Evolutionary conservation across 306 rosid species (phyloP), one percentile per base, ranked within the genome.

Genomic region (Styphnolobium japonicum): DNA sequence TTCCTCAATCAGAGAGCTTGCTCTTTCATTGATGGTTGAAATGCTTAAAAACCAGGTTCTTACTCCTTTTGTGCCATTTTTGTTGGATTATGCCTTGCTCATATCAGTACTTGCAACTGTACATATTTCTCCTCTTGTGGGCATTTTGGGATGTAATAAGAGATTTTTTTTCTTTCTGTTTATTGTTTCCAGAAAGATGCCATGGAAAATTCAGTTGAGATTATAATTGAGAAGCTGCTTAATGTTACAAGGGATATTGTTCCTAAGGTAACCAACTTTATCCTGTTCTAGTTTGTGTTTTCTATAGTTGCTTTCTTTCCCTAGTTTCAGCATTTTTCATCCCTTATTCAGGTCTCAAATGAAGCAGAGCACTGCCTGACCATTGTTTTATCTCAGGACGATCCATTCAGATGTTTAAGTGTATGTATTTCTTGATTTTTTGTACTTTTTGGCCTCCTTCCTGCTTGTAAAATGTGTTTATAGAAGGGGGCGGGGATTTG

Each of bases 321-420:
- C 53, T 18, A 56, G 23, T 55, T 81, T 65, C 40, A 56, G 62
- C 67, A 55, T 66, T 49, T 80, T 75, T 40, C 15, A 27, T 60
- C 86, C 49, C 21, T 37, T 83, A 67, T 83, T 66, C 88, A 96
- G 99, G 96, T 96, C 71, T 88, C 99, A 80, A 90, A 68, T 79
- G 97, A 93, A 83, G 97, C 98, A 3, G 99, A 93, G 80, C 96
- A 86, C 84, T 93, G 98, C 94, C 87, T 93, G 90, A 93, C 90
- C 42, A 57, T 87, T 72, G 88, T 93, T 42, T 83, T 96, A 72
- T 86, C 88, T 74, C 98, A 90, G 84, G 86, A 92, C 51, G 98
- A 96, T 85, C 96, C 98, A 29, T 96, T 96, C 93, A 87, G 98
- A 90, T 93, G 99, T 85, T 86, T 96, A 85, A 93, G 93, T 75